Conservation (phyloP, 176 grass and related monocot species). For the Echinochloa phyllopogon region DNA sequence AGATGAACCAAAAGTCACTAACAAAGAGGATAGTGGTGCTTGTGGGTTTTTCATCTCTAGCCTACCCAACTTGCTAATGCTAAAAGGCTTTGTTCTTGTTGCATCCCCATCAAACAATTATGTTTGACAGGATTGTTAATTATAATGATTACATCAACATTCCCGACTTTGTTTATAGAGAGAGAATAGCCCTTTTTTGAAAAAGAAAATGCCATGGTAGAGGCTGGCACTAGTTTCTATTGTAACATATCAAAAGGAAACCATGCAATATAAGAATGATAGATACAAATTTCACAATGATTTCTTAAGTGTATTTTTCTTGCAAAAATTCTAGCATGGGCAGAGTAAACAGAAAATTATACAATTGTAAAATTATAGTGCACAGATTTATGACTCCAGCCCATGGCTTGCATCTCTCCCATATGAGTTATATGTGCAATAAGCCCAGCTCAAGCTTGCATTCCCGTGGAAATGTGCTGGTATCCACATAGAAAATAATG, state of each 20-base stretch:
- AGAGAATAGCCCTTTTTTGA: background rate
- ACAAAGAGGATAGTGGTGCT: background rate
- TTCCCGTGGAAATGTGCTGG: background rate
- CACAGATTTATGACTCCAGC: background rate
- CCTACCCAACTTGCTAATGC: background rate
- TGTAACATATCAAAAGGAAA: background rate
- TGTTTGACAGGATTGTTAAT: background rate
- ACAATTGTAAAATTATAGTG: background rate
- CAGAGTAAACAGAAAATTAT: background rate
- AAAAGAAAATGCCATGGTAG: background rate
- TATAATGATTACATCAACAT: background rate
- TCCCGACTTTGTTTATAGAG: background rate
- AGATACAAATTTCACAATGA: background rate
- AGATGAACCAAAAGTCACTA: too few species aligned
- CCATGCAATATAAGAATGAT: background rate
- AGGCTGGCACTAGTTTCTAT: background rate
- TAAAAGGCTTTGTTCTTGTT: background rate
- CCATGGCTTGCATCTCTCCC: background rate
- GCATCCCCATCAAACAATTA: background rate
- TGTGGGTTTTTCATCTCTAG: background rate
- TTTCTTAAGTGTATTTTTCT: background rate
- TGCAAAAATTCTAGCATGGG: background rate
- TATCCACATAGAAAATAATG: background rate
- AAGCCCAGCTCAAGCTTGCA: background rate
- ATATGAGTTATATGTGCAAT: background rate